Percentiles rank a stretch among this genome's conserved stretches.
These are phyloP conservation scores for Phytopythium delawarense DNA, from an alignment of 352 stramenopile species.

Conservation along the genomic window DNA sequence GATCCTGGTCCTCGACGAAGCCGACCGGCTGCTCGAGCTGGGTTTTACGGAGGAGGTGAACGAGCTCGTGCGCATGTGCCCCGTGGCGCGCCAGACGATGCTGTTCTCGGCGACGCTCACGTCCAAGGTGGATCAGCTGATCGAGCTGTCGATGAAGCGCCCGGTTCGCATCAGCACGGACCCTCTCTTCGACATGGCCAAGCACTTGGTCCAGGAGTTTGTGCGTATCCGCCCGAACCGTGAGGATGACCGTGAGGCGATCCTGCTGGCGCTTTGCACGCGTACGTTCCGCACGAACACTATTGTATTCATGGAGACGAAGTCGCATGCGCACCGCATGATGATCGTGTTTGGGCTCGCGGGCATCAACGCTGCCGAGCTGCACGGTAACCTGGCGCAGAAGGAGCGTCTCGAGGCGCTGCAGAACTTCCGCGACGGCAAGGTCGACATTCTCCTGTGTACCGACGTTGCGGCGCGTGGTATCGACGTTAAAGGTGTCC, in stretches of 20 bases:
- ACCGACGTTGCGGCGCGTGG: slow-evolving; percentile 98
- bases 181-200: slow-evolving; percentile 93
- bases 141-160: slow-evolving; percentile 95
- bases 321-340: slow-evolving; percentile 94
- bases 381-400: slow-evolving; percentile 98
- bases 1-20: slow-evolving; percentile 94
- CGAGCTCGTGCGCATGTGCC: slow-evolving; percentile 96
- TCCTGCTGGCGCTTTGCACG: slow-evolving; percentile 93
- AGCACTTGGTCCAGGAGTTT: slow-evolving; percentile 98
- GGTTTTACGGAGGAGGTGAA: slow-evolving; percentile 97
- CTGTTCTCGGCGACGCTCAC: slow-evolving; percentile 99
- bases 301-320: slow-evolving; percentile 99
- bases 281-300: slow-evolving; percentile 94
- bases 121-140: slow-evolving; percentile 96
- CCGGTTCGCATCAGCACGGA: slow-evolving; percentile 94
- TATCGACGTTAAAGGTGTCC: slow-evolving; percentile 96
- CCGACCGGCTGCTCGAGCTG: slow-evolving; percentile 96
- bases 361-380: slow-evolving; percentile 95
- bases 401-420: slow-evolving; percentile 95
- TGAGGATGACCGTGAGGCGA: slow-evolving; percentile 93
- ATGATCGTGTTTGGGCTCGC: slow-evolving; percentile 96
- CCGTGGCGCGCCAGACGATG: slow-evolving; percentile 95
- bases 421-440: slow-evolving; percentile 93
- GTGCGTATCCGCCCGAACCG: slow-evolving; percentile 91
- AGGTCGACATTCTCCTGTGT: slow-evolving; percentile 95